A percentile compares a stretch with the other conserved stretches of the same genome.
phyloP scores from a whole-genome alignment of 225 moss, liverwort and hornwort genomes.

The Climacium dendroides region DNA sequence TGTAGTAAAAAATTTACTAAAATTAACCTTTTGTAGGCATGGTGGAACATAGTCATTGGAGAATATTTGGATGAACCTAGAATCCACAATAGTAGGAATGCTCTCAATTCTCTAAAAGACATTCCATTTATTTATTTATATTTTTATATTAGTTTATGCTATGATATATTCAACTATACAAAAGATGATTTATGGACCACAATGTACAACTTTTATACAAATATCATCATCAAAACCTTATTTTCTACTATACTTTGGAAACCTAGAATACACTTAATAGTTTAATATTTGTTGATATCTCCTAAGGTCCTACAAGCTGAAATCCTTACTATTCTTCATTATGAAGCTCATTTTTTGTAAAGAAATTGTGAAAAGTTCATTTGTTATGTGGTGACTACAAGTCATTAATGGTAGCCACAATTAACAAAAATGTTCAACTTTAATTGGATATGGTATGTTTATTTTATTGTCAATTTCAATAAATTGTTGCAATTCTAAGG shows the following conservation, averaged over 20 bases:
- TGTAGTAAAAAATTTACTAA: neutral
- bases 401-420: neutral
- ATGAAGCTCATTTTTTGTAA: neutral
- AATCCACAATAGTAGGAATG: neutral
- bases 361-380: neutral
- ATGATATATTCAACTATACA: neutral
- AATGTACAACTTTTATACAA: neutral
- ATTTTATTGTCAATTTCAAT: neutral
- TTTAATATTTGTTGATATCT: too few relatives aligned
- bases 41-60: neutral
- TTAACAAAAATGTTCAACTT: neutral
- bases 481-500: neutral
- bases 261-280: neutral
- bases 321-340: neutral
- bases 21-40: neutral
- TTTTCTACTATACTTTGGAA: neutral
- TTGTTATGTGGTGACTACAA: neutral
- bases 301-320: neutral
- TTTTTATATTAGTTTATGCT: too few relatives aligned
- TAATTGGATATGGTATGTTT: neutral
- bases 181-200: neutral
- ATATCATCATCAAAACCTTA: neutral
- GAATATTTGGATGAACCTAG: neutral
- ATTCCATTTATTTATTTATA: neutral
- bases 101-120: neutral